phyloP scores from a whole-genome alignment of 352 stramenopile genomes.

The Phytophthora pistaciae region DNA sequence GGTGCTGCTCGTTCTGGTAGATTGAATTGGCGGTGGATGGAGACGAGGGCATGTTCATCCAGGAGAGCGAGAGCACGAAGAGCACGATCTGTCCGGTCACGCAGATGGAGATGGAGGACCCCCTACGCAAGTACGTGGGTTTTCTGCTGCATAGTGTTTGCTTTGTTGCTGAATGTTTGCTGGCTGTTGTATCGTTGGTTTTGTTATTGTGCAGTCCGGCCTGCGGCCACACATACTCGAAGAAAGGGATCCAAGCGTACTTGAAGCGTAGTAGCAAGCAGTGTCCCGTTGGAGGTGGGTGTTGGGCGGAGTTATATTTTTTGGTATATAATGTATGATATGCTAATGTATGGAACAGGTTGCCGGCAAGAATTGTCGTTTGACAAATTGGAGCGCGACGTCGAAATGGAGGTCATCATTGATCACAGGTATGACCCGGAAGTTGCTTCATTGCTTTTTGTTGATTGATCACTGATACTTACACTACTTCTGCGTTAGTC shows the following conservation, averaged over 20 bases:
- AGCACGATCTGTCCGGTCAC: slow-evolving; percentile 85
- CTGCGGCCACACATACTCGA: slow-evolving; percentile 86
- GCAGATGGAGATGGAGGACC: slow-evolving; percentile 83
- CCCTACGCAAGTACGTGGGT: slow-evolving; percentile 67
- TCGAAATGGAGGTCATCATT: slow-evolving; percentile 90
- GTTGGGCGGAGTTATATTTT: background rate
- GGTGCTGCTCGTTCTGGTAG: slow-evolving; percentile 30
- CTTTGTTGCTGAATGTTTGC: background rate
- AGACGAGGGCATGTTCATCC: slow-evolving; percentile 83
- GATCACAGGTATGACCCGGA: slow-evolving; percentile 46
- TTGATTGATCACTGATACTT: background rate
- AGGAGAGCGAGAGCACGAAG: slow-evolving; percentile 79
- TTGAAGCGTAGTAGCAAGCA: slow-evolving; percentile 35
- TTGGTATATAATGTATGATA: background rate
- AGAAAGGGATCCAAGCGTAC: slow-evolving; percentile 77
- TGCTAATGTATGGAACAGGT: slow-evolving; percentile 42
- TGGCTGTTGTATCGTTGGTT: background rate
- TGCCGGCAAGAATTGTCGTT: slow-evolving; percentile 72
- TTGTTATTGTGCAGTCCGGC: slow-evolving; percentile 50
- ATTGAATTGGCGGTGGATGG: slow-evolving; percentile 77
- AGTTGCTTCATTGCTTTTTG: background rate
- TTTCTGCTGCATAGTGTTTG: background rate
- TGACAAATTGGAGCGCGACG: slow-evolving; percentile 76
- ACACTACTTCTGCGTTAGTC: slow-evolving; percentile 28
- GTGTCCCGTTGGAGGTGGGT: slow-evolving; percentile 77